Base-by-base conservation (phyloP, 306 rosid genomes). In the Ochetophila trinervis region DNA sequence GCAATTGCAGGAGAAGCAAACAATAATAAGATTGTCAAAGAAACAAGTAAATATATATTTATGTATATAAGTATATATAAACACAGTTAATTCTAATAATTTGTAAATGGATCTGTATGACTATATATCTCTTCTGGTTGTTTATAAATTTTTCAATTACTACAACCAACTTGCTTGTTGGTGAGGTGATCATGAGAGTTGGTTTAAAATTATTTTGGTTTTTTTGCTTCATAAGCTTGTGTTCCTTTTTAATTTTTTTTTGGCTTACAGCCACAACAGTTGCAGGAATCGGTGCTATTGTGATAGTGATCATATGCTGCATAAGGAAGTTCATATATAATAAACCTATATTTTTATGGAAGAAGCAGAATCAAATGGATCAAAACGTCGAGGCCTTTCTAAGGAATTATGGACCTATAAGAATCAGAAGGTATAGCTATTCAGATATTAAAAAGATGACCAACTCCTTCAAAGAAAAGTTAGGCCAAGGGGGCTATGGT, bases 401-500 rank as follows among this genome's bases (percentile, higher is more conserved):
- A 13, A 66, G 62, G 20, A 62, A 77, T 16, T 54, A 53, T 27
- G 76, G 78, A 40, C 48, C 53, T 0, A 53, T 75, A 49, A 71
- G 48, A 1, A 44, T 54, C 1, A 6, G 27, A 16, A 78, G 83
- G 68, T 74, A 66, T 23, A 77, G 11, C 37, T 81, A 74, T 70
- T 57, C 53, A 17, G 60, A 68, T 56, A 48, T 42, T 51, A 12
- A 69, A 52, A 76, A 76, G 55, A 44, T 76, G 63, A 80, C 82
- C 12, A 73, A 63, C 54, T 45, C 60, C 20, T 79, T 74, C 4
- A 62, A 6, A 50, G 63, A 51, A 8, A 74, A 72, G 72, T 59
- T 80, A 72, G 81, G 81, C 4, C 60, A 76, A 48, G 84, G 84
- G 34, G 80, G 78, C 6, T 80, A 73, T 74, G 79, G 74, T 4